These are phyloP conservation scores for Rhynchospora tenuis DNA, from an alignment of 176 grass and related monocot genomes.

Conservation along the genomic window DNA sequence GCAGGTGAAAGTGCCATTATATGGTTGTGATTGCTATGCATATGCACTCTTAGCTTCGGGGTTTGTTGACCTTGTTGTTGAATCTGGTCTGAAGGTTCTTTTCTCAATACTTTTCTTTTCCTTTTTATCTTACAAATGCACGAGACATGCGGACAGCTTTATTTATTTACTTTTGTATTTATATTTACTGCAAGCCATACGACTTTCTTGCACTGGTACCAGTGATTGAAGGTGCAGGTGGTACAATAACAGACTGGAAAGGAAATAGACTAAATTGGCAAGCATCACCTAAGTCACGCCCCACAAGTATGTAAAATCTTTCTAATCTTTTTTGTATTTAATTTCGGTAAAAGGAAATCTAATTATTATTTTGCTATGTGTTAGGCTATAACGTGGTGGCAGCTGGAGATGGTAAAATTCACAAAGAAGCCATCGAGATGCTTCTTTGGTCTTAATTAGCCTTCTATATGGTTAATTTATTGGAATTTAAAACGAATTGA, in stretches of 20 bases:
- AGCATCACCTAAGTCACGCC: conserved; percentile 41
- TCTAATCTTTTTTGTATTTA: neutral
- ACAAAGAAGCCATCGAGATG: conserved; percentile 40
- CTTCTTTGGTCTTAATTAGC: conserved; percentile 34
- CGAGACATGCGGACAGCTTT: neutral
- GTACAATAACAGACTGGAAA: conserved; percentile 84
- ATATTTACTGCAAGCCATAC: conserved; percentile 48
- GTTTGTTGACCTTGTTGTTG: conserved; percentile 86
- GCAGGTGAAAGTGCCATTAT: conserved; percentile 87
- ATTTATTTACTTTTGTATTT: conserved; percentile 5
- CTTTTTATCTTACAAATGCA: neutral
- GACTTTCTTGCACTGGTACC: conserved; percentile 79
- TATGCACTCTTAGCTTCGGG: conserved; percentile 91
- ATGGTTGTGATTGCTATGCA: conserved; percentile 98
- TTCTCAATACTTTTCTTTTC: neutral
- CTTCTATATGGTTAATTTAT: too few relatives aligned
- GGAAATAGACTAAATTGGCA: conserved; percentile 59
- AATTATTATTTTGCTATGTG: neutral
- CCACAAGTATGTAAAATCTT: conserved; percentile 45
- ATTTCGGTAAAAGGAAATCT: neutral
- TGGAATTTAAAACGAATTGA: too few relatives aligned
- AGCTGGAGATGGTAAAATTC: conserved; percentile 60
- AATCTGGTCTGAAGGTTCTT: conserved; percentile 83
- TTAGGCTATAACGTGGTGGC: conserved; percentile 87
- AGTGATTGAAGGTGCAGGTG: conserved; percentile 82